phyloP scores from a whole-genome alignment of 78 protist genomes.

The Cavenderia fasciculata region DNA sequence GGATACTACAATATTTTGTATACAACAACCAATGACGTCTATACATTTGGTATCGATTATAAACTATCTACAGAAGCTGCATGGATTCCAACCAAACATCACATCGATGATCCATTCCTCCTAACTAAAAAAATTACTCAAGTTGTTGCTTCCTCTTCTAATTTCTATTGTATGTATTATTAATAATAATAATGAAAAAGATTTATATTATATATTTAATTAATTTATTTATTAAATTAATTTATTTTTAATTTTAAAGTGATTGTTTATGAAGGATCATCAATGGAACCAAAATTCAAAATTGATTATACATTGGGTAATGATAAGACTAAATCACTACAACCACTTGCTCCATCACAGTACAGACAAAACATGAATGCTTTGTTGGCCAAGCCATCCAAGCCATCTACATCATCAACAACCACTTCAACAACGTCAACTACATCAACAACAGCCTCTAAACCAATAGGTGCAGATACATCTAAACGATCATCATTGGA shows the following conservation, averaged over 20 bases:
- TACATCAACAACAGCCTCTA: neutral
- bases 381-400: neutral
- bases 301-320: neutral
- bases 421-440: constrained; percentile 20
- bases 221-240: neutral
- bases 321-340: neutral
- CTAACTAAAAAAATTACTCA: constrained; percentile 47
- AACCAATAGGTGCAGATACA: neutral
- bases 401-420: neutral
- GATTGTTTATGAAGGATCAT: constrained; percentile 52
- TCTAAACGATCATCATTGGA: neutral
- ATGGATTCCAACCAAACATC: constrained; percentile 25
- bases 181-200: neutral
- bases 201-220: too few relatives aligned
- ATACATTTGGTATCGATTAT: constrained; percentile 54
- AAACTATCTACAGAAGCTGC: constrained; percentile 1
- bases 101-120: constrained; percentile 60
- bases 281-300: neutral
- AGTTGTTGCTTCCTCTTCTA: constrained; percentile 43
- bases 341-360: constrained; percentile 11
- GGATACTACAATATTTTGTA: constrained; percentile 26
- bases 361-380: constrained; percentile 23
- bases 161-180: constrained; percentile 1
- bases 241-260: neutral
- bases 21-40: constrained; percentile 3